Percentiles rank a stretch among this genome's conserved stretches.
These are phyloP conservation scores for Herpotrichia juniperi DNA, from an alignment of 2,329 filamentous ascomycete genomes.

Conservation along the genomic window DNA sequence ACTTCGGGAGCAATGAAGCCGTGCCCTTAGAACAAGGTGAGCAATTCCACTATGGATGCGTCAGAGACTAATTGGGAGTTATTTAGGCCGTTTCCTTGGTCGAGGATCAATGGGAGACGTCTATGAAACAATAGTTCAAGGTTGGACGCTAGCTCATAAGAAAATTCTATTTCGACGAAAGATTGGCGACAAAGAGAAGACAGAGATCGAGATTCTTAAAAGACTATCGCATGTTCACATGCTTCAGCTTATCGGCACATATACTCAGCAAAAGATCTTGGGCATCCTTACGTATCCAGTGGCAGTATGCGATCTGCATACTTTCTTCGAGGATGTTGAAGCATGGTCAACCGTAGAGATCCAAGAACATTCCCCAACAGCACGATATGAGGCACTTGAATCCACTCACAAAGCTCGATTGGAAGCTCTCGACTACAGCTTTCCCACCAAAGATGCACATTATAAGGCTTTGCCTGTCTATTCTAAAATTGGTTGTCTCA, in stretches of 20 bases:
- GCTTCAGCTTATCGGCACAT: slow-evolving; percentile 12
- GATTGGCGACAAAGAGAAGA: slow-evolving; percentile 4
- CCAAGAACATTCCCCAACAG: no score
- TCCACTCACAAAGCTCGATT: no score
- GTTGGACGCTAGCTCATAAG: slow-evolving; percentile 11
- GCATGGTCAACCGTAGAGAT: no score
- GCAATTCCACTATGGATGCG: no score
- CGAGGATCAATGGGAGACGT: slow-evolving; percentile 9
- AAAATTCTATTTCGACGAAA: slow-evolving; percentile 4
- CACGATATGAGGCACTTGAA: no score
- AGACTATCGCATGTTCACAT: slow-evolving; percentile 12
- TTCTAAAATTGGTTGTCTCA: no score
- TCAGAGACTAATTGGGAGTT: no score
- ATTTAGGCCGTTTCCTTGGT: slow-evolving; percentile 7
- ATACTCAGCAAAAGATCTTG: not conserved
- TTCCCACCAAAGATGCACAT: no score
- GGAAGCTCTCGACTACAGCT: no score
- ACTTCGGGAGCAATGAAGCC: slow-evolving; percentile 6
- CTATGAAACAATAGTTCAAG: slow-evolving; percentile 10
- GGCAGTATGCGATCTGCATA: slow-evolving; percentile 7
- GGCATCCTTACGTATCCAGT: slow-evolving; percentile 12
- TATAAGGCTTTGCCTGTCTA: no score
- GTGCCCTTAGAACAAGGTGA: slow-evolving; percentile 5
- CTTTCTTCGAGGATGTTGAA: not conserved
- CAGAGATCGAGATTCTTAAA: slow-evolving; percentile 12